Evolutionary conservation across 352 stramenopile species (phyloP), one percentile per base, ranked within the genome.

Genomic region (Phytophthora agathidicida): DNA sequence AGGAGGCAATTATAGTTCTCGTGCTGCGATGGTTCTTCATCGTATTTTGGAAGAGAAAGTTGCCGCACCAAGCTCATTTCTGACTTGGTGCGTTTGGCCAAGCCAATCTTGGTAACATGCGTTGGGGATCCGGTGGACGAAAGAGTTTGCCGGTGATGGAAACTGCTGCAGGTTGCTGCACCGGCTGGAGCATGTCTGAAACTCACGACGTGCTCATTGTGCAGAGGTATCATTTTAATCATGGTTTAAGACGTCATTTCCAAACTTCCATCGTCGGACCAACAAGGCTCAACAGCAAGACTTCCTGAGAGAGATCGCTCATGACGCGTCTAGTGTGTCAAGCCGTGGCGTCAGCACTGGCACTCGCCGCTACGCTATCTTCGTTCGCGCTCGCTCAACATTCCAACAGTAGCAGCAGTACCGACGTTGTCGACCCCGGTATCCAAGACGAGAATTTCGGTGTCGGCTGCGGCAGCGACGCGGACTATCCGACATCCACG

Each of bases 391-490:
- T 44, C 5, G 55, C 47, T 1, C 48, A 61, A 32, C 43, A 46
- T 35, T 60, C 44, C 42, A 68, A 64, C 28, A 62, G 35, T 31
- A 71, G 43, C 33, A 49, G 36, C 44, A 64, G 33, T 24, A 19
- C 4, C 2, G 38, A 31, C 48, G 43, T 14, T 44, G 16, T 46
- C 2, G 44, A 10, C 33, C 36, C 53, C 3, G 65, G 65, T 8
- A 41, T 63, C 24, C 60, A 74, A 45, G 32, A 66, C 14, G 38
- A 59, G 20, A 28, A 56, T 23, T 59, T 81, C 16, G 60, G 54
- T 5, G 73, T 81, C 11, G 75, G 77, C 5, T 87, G 76, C 50
- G 45, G 41, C 30, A 35, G 33, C 3, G 47, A 44, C 19, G 45
- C 41, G 5, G 22, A 54, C 3, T 86, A 82, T 32, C 58, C 71